These are phyloP conservation scores for Somion occarium DNA, from an alignment of 1,284 basidiomycete species.

Conservation along the genomic window DNA sequence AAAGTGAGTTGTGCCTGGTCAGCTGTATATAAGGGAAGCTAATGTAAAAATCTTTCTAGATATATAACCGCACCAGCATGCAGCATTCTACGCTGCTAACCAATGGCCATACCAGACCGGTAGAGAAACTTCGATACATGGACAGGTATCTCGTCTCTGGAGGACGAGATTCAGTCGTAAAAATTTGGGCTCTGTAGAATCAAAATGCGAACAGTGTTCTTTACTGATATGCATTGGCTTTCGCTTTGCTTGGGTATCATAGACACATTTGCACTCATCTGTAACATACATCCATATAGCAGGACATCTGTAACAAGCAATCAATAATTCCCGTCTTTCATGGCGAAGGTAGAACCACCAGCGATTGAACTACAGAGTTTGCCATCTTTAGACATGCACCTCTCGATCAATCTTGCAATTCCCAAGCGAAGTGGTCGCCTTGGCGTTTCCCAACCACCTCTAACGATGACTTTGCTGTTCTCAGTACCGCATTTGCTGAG, in stretches of 20 bases:
- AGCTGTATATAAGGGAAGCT: not conserved
- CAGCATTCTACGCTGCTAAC: constrained; percentile 81
- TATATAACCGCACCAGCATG: constrained; percentile 94
- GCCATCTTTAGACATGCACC: not conserved
- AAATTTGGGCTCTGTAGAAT: constrained; percentile 89
- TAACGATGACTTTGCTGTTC: not conserved
- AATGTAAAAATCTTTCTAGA: constrained; percentile 36
- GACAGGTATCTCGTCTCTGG: constrained; percentile 94
- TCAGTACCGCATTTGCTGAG: not conserved
- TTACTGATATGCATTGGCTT: not conserved
- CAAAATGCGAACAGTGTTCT: not conserved
- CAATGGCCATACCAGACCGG: constrained; percentile 90
- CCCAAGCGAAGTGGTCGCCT: not conserved
- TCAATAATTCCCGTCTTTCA: not conserved
- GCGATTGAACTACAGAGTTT: not conserved
- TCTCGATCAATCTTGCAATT: not conserved
- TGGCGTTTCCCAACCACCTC: not conserved
- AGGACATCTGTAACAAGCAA: not conserved
- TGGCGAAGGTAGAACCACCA: not conserved
- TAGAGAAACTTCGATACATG: constrained; percentile 92
- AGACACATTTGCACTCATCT: not conserved
- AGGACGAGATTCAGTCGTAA: constrained; percentile 83
- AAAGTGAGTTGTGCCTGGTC: constrained; percentile 51
- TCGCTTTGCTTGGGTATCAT: not conserved
- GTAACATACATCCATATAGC: constrained; percentile 2